Conservation (phyloP, 2,329 filamentous ascomycete species). For the Rhexocercosporidium sp. region DNA sequence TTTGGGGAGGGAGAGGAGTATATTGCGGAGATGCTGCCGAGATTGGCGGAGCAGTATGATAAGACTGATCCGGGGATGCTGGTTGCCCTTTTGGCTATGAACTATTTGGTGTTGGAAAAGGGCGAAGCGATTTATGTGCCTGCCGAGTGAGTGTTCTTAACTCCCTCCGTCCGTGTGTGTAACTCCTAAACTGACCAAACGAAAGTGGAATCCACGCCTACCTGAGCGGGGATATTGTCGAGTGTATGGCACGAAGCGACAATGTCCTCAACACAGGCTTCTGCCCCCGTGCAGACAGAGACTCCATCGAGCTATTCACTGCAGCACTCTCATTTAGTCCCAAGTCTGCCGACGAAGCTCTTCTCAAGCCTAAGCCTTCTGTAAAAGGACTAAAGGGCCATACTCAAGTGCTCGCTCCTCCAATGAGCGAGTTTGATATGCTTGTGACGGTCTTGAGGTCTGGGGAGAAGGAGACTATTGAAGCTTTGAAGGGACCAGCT, state of each 20-base stretch:
- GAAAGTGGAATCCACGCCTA: slow-evolving; percentile 86
- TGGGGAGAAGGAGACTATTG: slow-evolving; percentile 64
- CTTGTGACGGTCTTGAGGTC: slow-evolving; percentile 60
- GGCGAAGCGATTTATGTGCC: slow-evolving; percentile 92
- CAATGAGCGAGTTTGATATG: slow-evolving; percentile 75
- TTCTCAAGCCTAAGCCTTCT: slow-evolving; percentile 56
- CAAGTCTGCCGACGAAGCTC: slow-evolving; percentile 60
- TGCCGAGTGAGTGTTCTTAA: slow-evolving; percentile 61
- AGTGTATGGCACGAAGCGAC: slow-evolving; percentile 98
- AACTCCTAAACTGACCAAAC: not conserved
- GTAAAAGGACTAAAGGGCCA: slow-evolving; percentile 59
- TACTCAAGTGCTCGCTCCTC: slow-evolving; percentile 68
- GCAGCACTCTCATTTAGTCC: slow-evolving; percentile 67
- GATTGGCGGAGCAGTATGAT: slow-evolving; percentile 68
- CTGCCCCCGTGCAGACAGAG: slow-evolving; percentile 68
- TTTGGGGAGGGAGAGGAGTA: slow-evolving; percentile 58
- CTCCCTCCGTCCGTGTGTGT: not conserved
- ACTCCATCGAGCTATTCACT: slow-evolving; percentile 68
- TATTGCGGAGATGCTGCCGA: slow-evolving; percentile 67
- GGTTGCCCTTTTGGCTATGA: slow-evolving; percentile 75
- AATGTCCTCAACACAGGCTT: slow-evolving; percentile 82
- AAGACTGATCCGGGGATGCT: slow-evolving; percentile 68
- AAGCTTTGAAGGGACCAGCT: slow-evolving; percentile 62
- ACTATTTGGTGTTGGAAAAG: slow-evolving; percentile 68
- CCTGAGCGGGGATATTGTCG: slow-evolving; percentile 88